Evolutionary conservation across 169 alveolate genomes (phyloP), one percentile per base, ranked within the genome.

Genomic region (Eimeria tenella): DNA sequence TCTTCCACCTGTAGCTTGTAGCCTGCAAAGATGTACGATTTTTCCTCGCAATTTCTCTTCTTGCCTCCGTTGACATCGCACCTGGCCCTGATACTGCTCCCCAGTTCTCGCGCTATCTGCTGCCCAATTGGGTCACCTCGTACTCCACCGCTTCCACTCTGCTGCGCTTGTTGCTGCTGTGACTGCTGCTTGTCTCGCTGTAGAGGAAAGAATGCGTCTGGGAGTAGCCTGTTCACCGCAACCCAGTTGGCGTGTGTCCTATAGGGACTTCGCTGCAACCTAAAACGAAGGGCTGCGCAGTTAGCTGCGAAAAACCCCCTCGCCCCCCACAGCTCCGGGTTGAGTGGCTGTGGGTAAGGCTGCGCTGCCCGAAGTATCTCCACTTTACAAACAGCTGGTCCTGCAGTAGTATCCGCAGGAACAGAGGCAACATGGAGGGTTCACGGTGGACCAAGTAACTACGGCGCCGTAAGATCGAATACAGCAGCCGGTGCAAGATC

Each of bases 191-290:
- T 42, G 10, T 0, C 52, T 70, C 42, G 84, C 15, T 53, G 86
- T 10, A 77, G 55, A 11, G 68, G 89, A 73, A 90, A 62, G 56
- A 90, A 90, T 21, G 94, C 89, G 63, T 90, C 94, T 7, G 79
- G 65, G 19, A 81, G 82, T n/a, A 90, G 53, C 55, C 23, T n/a
- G 77, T 90, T 90, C 73, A 23, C n/a, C n/a, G 74, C 82, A 4
- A 19, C 65, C 94, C 94, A 90, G 31, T 55, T 71, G 17, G 75
- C 65, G 52, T 74, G 89, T 0, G 94, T 42, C 70, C 63, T 10
- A 81, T 75, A 90, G 21, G 94, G 94, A 8, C 82, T 75, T 9
- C 5, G 77, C 68, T 82, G 71, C 17, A 90, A 58, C 55, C 82
- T 19, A 55, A 90, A 23, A 23, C 62, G 86, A 53, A 90, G 53